Conservation (phyloP, 257 asterid genomes). For the Gynochthodes officinalis region DNA sequence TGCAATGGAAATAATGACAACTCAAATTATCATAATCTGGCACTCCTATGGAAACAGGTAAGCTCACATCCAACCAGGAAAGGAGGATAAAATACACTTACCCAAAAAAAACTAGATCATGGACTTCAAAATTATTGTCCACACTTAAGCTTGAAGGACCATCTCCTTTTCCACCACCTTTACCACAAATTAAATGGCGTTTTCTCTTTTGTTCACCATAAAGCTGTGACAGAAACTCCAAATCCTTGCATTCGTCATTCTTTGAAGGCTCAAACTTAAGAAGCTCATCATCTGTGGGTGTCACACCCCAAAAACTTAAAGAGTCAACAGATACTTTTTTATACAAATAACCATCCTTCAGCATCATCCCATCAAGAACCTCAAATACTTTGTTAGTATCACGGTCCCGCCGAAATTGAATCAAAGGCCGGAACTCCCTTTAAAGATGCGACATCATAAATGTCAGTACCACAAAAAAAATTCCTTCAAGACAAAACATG, state of each 20-base stretch:
- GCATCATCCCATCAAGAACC: conserved; percentile 88
- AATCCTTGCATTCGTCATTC: conserved; percentile 56
- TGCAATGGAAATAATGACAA: conserved; percentile 32
- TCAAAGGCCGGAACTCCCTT: conserved; percentile 94
- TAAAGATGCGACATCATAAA: conserved; percentile 18
- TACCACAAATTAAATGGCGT: conserved; percentile 38
- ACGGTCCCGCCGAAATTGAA: conserved; percentile 83
- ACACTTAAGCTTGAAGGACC: conserved; percentile 54
- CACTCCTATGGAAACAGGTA: neutral
- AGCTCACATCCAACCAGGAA: neutral
- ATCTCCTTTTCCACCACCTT: conserved; percentile 53
- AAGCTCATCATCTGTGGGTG: conserved; percentile 81
- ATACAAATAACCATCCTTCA: conserved; percentile 88
- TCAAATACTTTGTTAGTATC: conserved; percentile 66
- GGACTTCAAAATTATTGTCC: conserved; percentile 59
- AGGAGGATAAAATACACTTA: conserved; percentile 28
- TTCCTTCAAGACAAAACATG: neutral
- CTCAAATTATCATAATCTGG: conserved; percentile 10
- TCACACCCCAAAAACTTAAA: conserved; percentile 71
- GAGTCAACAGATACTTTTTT: conserved; percentile 76
- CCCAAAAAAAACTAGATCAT: conserved; percentile 92
- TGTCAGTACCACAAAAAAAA: conserved; percentile 17
- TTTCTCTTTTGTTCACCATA: conserved; percentile 69
- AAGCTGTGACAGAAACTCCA: conserved; percentile 82
- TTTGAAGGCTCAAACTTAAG: conserved; percentile 87